Evolutionary conservation across 768 basidiomycete genomes (phyloP).

Genomic region (Ramaria sp.): DNA sequence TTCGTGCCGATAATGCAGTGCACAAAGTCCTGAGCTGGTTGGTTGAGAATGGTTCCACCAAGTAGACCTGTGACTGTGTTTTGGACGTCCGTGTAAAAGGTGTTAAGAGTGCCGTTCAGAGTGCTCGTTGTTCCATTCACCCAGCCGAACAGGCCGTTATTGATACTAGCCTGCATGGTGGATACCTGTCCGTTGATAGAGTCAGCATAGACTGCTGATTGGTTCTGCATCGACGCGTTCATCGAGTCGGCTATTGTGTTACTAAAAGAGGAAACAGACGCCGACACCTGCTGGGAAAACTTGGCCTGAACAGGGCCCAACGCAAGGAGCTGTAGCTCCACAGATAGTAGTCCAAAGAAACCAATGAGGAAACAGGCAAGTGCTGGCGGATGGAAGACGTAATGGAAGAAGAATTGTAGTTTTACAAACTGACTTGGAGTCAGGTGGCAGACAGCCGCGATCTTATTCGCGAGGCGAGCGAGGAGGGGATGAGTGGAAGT

Average conservation of each 20-base stretch:
- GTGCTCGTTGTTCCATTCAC: conserved; percentile 82
- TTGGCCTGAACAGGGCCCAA: conserved; percentile 61
- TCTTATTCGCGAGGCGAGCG: conserved; percentile 46
- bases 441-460: conserved; percentile 43
- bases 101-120: conserved; percentile 76
- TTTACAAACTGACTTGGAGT: conserved; percentile 54
- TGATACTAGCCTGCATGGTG: conserved; percentile 62
- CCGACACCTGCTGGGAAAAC: conserved; percentile 51
- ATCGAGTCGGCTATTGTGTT: conserved; percentile 62
- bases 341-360: conserved; percentile 77
- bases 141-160: conserved; percentile 90
- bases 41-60: conserved; percentile 72
- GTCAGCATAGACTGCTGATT: conserved; percentile 69
- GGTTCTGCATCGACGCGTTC: conserved; percentile 75
- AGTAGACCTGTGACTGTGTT: conserved; percentile 68
- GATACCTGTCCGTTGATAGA: conserved; percentile 65
- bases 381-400: conserved; percentile 86
- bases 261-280: conserved; percentile 56
- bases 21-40: conserved; percentile 78
- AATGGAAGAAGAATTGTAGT: conserved; percentile 81
- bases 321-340: conserved; percentile 79
- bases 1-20: conserved; percentile 88
- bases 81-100: conserved; percentile 83
- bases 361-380: conserved; percentile 88
- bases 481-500: conserved; percentile 65